Base-by-base conservation (phyloP, 495 filamentous ascomycete genomes). In the Thermothielavioides terrestris region DNA sequence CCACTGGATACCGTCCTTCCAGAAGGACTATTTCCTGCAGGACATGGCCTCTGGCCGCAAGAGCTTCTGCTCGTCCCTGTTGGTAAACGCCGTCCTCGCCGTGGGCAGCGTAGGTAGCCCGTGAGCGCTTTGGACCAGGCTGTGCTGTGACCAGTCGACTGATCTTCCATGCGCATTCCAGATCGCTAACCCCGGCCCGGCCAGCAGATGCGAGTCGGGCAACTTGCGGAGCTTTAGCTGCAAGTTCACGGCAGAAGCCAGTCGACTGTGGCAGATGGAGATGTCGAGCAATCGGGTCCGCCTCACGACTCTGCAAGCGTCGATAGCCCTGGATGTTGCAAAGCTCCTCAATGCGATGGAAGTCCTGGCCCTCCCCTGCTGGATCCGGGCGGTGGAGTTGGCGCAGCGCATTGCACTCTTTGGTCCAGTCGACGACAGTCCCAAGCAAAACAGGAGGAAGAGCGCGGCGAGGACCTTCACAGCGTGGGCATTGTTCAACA, bases 201-300 rank as follows among this genome's bases (percentile, higher is more conserved):
- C 57, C 1, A 49, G 60, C 18, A 61, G 65, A 10, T 44, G 35
- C 38, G 53, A 62, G 35, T 65, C 59, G 14, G 63, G 63, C 63
- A 47, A 56, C 18, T 58, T 61, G 0, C 54, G 61, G 3, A 60
- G 47, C 3, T 56, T 66, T 11, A 52, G 44, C 1, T 68, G 66
- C 30, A 56, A 59, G 26, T 66, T 68, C 28, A 28, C 59, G 5
- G 61, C 65, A 22, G 59, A 68, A 42, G 63, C 63, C 1, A 62
- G 55, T 42, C 54, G 63, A 25, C 44, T 68, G 14, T 66, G 65
- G 65, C 58, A 68, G 22, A 10, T 62, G 2, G 63, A 68, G 20
- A 12, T 22, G 4, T 12, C 36, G 46, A 49, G 43, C 9, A 43
- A 34, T 20, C 52, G 26, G 12, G 20, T 32, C 1, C 55, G 42